Conservation (phyloP, 441 rosid genomes). For the Gossypium davidsonii region DNA sequence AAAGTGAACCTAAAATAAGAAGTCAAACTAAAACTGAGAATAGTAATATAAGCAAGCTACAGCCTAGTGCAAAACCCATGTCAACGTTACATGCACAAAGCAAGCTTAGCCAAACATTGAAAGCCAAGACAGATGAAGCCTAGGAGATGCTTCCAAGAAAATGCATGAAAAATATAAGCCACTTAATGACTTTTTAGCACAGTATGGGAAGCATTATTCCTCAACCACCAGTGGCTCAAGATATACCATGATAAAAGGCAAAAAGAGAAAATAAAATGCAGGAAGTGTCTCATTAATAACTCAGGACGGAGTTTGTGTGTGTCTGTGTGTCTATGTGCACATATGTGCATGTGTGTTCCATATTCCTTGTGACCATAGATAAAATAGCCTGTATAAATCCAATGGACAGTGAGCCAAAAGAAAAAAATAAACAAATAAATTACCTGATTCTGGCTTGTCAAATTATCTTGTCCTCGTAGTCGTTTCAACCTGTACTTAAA, state of each 20-base stretch:
- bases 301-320: not conserved
- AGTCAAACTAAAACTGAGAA: slow-evolving; percentile 11
- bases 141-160: not conserved
- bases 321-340: not conserved
- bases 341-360: not conserved
- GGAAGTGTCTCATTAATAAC: not conserved
- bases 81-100: not conserved
- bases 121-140: not conserved
- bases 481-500: slow-evolving; percentile 34
- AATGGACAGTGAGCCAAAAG: not conserved
- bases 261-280: not conserved
- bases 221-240: not conserved
- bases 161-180: not conserved
- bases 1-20: slow-evolving; percentile 31
- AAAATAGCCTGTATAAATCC: not conserved
- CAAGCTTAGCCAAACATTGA: not conserved
- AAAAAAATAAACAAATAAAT: not conserved
- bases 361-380: not conserved
- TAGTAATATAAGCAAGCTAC: slow-evolving; percentile 13
- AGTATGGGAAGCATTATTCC: slow-evolving; percentile 4
- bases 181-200: not conserved
- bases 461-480: slow-evolving; percentile 26
- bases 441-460: slow-evolving; percentile 30
- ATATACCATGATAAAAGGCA: not conserved
- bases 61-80: not conserved